A percentile compares a stretch with the other conserved stretches of the same genome.
These are phyloP conservation scores for Xanthoconium stramineum DNA, from an alignment of 768 basidiomycete genomes.

Conservation along the genomic window DNA sequence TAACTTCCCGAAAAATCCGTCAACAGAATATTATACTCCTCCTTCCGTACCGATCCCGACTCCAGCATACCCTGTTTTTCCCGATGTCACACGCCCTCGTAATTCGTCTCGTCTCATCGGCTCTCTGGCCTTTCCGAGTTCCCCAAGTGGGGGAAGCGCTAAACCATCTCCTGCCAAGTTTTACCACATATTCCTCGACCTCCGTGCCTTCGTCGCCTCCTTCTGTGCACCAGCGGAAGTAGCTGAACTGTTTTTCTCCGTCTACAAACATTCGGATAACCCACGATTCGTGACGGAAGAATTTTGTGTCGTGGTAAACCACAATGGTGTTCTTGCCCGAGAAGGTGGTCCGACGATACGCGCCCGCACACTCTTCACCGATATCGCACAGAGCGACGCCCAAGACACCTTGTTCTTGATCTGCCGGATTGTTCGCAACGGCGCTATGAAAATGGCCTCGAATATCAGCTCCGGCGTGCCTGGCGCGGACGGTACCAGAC, in stretches of 20 bases:
- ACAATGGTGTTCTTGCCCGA: slow-evolving; percentile 84
- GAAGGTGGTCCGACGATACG: slow-evolving; percentile 58
- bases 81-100: slow-evolving; percentile 41
- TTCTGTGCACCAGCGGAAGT: slow-evolving; percentile 90
- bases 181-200: slow-evolving; percentile 86
- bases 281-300: slow-evolving; percentile 92
- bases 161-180: slow-evolving; percentile 62
- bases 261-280: slow-evolving; percentile 77
- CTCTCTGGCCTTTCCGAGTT: slow-evolving; percentile 29
- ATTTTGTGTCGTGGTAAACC: slow-evolving; percentile 84
- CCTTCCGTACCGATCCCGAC: slow-evolving; percentile 49
- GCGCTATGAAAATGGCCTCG: slow-evolving; percentile 72
- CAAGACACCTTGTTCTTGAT: slow-evolving; percentile 86
- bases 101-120: slow-evolving; percentile 34
- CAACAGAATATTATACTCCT: slow-evolving; percentile 41
- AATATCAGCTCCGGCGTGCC: slow-evolving; percentile 47
- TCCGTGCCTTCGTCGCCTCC: slow-evolving; percentile 89
- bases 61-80: slow-evolving; percentile 69
- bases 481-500: slow-evolving; percentile 36
- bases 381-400: slow-evolving; percentile 83
- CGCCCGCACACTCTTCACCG: slow-evolving; percentile 85
- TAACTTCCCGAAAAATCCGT: slow-evolving; percentile 29
- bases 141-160: not conserved
- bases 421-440: slow-evolving; percentile 87
- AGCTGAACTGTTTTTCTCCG: slow-evolving; percentile 89